phyloP scores from a whole-genome alignment of 345 rosid species.

The Hibiscus tridactylites region DNA sequence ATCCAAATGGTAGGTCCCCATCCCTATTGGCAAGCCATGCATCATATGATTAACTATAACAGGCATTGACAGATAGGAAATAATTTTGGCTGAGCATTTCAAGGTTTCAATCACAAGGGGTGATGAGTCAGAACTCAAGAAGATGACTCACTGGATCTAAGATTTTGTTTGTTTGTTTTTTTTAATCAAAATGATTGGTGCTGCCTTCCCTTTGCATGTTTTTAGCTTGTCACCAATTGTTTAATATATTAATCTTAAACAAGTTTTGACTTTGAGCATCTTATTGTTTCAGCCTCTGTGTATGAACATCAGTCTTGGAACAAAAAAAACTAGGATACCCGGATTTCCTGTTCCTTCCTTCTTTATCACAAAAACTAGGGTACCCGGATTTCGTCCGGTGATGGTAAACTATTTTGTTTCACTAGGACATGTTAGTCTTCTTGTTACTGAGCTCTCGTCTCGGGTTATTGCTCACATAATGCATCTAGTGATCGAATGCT shows the following conservation, averaged over 20 bases:
- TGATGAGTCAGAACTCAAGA: neutral
- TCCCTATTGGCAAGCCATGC: neutral
- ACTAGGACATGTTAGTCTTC: neutral
- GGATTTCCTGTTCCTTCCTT: neutral
- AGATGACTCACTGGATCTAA: neutral
- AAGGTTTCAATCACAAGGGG: constrained; percentile 2
- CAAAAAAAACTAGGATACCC: neutral
- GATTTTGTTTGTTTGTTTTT: neutral
- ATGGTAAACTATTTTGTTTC: neutral
- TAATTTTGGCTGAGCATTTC: neutral
- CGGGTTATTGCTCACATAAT: neutral
- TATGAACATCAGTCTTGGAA: neutral
- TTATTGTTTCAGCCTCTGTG: neutral
- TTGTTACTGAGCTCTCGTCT: neutral
- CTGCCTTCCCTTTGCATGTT: neutral
- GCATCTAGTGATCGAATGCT: neutral
- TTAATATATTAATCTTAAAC: neutral
- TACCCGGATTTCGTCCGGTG: constrained; percentile 5
- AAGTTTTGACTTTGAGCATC: neutral
- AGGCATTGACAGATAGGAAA: neutral
- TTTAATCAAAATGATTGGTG: neutral
- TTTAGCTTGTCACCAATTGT: neutral
- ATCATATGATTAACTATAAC: neutral
- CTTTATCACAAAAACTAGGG: neutral
- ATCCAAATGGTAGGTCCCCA: constrained; percentile 10